Base-by-base conservation (phyloP, 805 yeast species). In the Yarrowia divulgata region DNA sequence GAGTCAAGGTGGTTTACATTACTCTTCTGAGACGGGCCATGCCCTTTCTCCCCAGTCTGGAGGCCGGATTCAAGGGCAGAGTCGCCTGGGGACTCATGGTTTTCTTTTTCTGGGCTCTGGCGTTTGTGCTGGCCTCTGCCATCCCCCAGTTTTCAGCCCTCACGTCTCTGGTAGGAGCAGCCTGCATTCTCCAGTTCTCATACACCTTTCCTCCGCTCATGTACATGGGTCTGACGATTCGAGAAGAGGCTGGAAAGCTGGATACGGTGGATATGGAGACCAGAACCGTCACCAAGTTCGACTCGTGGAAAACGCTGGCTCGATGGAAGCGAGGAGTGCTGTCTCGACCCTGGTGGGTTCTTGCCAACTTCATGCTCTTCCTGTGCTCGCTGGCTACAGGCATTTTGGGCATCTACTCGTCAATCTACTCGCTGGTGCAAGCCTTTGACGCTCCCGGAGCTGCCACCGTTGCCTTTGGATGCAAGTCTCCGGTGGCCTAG, bases 161-260 rank as follows among this genome's bases (percentile, higher is more conserved):
- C 52, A 48, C 52, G 7, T 48, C 52, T 29, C 52, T 48, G 2
- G 52, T 48, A 1, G 52, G 52, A 48, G 52, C 52, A 3, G 52
- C 52, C 12, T 48, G 52, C 23, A 48, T 48, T 35, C 52, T 48
- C 34, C 52, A 48, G 52, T 48, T 48, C 52, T 48, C 52, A 7
- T 48, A 48, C 52, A 48, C 52, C 35, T 48, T 48, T 10, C 52
- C 52, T 7, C 52, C 52, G 4, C 52, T 48, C 52, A 48, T 48
- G 52, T 48, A 48, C 18, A 48, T 48, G 52, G 52, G 52, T 16
- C 35, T 48, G 52, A 48, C 52, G 18, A 48, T 48, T 12, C n/a
- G 52, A 23, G 52, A 48, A 16, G 52, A 48, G 35, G 52, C 52
- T 12, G 7, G 18, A 18, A 48, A 48, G 52, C 8, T 48, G 18